Evolutionary conservation across 352 stramenopile species (phyloP).

Genomic region (Phytophthora fragariaefolia): DNA sequence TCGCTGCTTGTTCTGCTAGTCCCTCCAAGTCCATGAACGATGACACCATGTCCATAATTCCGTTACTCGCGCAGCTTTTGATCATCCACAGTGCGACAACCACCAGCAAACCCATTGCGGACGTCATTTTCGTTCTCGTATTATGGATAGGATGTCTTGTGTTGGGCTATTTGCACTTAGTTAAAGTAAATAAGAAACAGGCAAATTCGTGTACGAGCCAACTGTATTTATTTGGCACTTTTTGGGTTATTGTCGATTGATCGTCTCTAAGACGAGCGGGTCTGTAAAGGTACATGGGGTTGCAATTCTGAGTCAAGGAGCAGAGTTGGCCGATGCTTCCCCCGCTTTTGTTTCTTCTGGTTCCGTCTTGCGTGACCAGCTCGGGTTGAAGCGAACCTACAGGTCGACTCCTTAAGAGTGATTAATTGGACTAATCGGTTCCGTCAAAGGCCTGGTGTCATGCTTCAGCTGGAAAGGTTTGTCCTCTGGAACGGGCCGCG

Average conservation of each 20-base stretch:
- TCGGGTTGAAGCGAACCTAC: too few species aligned
- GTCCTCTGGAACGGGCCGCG: slow-evolving; percentile 56
- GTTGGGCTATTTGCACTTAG: neutral
- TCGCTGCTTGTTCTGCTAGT: slow-evolving; percentile 32
- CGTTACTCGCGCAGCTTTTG: slow-evolving; percentile 13
- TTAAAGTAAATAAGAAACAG: slow-evolving; percentile 39
- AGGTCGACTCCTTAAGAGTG: slow-evolving; percentile 44
- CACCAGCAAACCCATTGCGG: slow-evolving; percentile 1
- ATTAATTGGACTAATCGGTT: slow-evolving; percentile 59
- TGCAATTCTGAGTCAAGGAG: slow-evolving; percentile 16
- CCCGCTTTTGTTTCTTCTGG: slow-evolving; percentile 7
- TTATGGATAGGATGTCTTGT: too few species aligned
- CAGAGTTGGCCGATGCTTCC: neutral
- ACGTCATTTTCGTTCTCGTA: slow-evolving; percentile 2
- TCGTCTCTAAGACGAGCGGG: slow-evolving; percentile 21
- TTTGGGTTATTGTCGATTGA: slow-evolving; percentile 14
- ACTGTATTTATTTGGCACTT: slow-evolving; percentile 17
- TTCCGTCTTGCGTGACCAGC: too few species aligned
- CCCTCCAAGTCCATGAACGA: slow-evolving; percentile 47
- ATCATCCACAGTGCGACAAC: slow-evolving; percentile 18
- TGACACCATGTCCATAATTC: slow-evolving; percentile 48
- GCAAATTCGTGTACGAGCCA: slow-evolving; percentile 23
- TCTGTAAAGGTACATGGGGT: slow-evolving; percentile 36
- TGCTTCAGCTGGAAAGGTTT: slow-evolving; percentile 62
- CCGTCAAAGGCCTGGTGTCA: slow-evolving; percentile 52